These are phyloP conservation scores for Spirogloea muscicola DNA, from an alignment of 139 green algal species.

Conservation along the genomic window DNA sequence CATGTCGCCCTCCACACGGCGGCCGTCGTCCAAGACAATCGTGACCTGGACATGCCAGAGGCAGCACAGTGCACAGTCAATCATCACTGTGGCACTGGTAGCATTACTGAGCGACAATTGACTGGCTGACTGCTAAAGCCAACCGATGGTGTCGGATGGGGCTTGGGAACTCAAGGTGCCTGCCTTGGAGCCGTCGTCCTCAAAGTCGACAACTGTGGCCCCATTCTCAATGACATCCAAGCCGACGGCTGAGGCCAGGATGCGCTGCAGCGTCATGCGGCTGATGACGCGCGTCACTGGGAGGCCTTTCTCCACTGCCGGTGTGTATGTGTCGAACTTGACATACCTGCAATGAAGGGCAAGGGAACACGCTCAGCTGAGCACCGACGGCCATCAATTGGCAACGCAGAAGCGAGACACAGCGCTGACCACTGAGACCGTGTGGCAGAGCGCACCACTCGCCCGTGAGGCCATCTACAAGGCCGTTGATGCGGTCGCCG, in stretches of 20 bases:
- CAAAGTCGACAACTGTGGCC: conserved; percentile 49
- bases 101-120: too few relatives aligned
- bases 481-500: conserved; percentile 60
- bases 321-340: conserved; percentile 97
- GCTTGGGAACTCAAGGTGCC: too few relatives aligned
- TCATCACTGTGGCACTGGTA: too few relatives aligned
- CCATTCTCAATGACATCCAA: conserved; percentile 27
- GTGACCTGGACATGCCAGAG: conserved; percentile 35
- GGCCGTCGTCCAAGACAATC: conserved; percentile 65
- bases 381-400: too few relatives aligned
- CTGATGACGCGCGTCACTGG: conserved; percentile 91
- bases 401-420: too few relatives aligned
- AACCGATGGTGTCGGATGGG: too few relatives aligned
- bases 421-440: too few relatives aligned
- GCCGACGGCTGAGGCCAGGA: conserved; percentile 42
- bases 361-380: too few relatives aligned
- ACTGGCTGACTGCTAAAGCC: too few relatives aligned
- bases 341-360: conserved; percentile 89
- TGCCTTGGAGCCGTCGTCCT: conserved; percentile 38
- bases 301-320: conserved; percentile 79
- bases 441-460: conserved; percentile 56
- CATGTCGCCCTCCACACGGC: conserved; percentile 68
- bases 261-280: conserved; percentile 45
- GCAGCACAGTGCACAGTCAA: too few relatives aligned
- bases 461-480: conserved; percentile 57